Conservation (phyloP, 441 rosid genomes). For the Erysimum cheiri region DNA sequence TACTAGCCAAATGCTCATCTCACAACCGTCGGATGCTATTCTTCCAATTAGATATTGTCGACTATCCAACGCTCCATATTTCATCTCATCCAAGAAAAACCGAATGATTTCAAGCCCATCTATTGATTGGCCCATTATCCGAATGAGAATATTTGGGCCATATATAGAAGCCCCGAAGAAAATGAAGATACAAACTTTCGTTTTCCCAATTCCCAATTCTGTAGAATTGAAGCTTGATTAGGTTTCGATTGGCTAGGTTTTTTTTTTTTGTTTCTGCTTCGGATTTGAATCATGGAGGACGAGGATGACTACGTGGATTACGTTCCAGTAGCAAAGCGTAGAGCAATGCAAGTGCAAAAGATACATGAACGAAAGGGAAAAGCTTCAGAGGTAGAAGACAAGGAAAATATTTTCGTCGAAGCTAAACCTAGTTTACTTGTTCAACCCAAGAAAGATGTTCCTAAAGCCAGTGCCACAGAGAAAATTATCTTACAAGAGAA, state of each 20-base stretch:
- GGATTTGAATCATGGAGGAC: no score
- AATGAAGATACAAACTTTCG: background rate
- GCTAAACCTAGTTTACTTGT: background rate
- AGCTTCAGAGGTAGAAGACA: background rate
- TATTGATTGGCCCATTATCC: background rate
- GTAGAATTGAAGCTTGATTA: no score
- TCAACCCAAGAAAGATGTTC: background rate
- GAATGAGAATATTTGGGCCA: background rate
- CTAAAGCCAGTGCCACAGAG: background rate
- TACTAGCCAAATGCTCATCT: background rate
- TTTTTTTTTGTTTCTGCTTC: no score
- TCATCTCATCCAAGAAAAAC: no score
- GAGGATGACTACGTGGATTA: no score
- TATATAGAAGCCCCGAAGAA: background rate
- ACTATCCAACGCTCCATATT: conserved; percentile 44
- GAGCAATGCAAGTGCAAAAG: no score
- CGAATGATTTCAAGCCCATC: background rate
- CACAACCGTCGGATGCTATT: conserved; percentile 32
- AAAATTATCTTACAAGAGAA: background rate
- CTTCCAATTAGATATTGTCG: background rate
- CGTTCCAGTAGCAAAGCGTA: no score
- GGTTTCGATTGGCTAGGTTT: no score
- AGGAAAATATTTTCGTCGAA: background rate
- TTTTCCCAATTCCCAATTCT: no score
- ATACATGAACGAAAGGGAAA: background rate